phyloP scores from a whole-genome alignment of 768 basidiomycete species.

The Leucocoprinus birnbaumii region DNA sequence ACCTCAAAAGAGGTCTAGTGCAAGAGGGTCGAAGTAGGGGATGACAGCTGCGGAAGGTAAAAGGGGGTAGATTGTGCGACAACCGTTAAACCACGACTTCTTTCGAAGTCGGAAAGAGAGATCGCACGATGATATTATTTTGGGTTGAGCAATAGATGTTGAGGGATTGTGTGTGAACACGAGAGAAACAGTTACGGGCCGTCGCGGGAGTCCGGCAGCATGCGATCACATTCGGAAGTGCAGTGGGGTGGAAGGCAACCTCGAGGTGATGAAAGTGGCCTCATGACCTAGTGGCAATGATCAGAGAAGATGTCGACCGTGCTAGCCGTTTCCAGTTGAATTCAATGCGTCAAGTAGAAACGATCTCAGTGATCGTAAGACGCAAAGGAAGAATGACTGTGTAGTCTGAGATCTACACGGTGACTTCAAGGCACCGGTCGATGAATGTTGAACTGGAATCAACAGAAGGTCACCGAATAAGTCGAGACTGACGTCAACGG shows the following conservation, averaged over 20 bases:
- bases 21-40: background rate
- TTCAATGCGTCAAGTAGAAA: background rate
- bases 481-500: no score
- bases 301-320: background rate
- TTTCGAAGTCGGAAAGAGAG: background rate
- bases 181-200: no score
- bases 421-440: no score
- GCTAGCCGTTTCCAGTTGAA: background rate
- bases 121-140: background rate
- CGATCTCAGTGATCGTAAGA: background rate
- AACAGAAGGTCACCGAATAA: no score
- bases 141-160: no score
- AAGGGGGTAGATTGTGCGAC: background rate
- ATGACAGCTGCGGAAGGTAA: background rate
- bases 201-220: background rate
- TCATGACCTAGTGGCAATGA: constrained; percentile 4
- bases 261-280: constrained; percentile 6
- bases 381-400: no score
- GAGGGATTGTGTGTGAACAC: background rate
- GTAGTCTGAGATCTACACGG: no score
- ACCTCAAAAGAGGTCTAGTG: constrained; percentile 1
- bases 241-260: background rate
- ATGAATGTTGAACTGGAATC: no score
- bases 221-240: background rate
- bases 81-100: background rate